phyloP scores from a whole-genome alignment of 345 rosid species.

The Murraya koenigii region DNA sequence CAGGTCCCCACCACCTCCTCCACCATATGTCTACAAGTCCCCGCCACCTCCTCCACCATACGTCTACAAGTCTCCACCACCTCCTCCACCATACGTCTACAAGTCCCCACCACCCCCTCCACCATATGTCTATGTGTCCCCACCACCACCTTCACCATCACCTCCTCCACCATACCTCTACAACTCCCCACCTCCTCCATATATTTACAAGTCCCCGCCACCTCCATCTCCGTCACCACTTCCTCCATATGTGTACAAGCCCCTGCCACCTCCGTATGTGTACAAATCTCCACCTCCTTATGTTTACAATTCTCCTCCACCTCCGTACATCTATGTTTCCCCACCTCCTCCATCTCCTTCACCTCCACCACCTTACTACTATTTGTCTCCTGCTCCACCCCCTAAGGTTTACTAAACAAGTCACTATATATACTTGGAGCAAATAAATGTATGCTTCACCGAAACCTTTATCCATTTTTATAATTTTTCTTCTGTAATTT shows the following conservation, averaged over 20 bases:
- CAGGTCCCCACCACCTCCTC: neutral
- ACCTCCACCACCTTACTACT: neutral
- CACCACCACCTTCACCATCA: too few relatives aligned
- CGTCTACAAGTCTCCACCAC: too few relatives aligned
- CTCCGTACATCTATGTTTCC: too few relatives aligned
- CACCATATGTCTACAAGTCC: rapidly evolving
- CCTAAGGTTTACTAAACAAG: neutral
- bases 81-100: neutral
- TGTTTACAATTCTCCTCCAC: too few relatives aligned
- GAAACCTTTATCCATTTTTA: neutral
- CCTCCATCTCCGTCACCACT: too few relatives aligned
- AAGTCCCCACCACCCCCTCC: neutral
- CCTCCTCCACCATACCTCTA: too few relatives aligned
- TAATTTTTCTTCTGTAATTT: neutral
- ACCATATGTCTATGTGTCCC: neutral
- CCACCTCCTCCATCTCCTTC: neutral
- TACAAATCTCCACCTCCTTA: too few relatives aligned
- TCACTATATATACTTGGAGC: neutral
- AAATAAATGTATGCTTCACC: neutral
- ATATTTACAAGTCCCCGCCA: too few relatives aligned
- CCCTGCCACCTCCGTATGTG: too few relatives aligned
- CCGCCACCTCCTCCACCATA: too few relatives aligned
- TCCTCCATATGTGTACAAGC: too few relatives aligned
- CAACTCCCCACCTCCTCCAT: too few relatives aligned
- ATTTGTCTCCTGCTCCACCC: neutral